These are phyloP conservation scores for Rhodotorula mucilaginosa DNA, from an alignment of 1,284 basidiomycete genomes.

Conservation along the genomic window DNA sequence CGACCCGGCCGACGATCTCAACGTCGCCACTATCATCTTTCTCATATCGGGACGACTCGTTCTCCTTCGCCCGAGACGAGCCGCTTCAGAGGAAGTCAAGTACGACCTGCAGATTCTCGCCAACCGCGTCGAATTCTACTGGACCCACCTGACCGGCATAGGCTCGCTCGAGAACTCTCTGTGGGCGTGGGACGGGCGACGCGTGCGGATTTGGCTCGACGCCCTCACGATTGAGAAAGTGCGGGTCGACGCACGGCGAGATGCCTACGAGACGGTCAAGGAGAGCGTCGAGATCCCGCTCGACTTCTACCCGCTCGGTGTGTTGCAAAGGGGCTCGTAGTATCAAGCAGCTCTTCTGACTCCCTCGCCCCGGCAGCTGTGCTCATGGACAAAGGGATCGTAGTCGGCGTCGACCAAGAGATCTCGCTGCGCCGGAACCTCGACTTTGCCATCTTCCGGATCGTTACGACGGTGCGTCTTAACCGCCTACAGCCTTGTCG, in stretches of 20 bases:
- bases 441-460: slow-evolving; percentile 87
- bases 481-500: background rate
- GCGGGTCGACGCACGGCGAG: slow-evolving; percentile 42
- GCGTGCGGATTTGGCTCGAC: slow-evolving; percentile 91
- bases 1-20: slow-evolving; percentile 88
- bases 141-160: slow-evolving; percentile 93
- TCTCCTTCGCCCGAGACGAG: slow-evolving; percentile 59
- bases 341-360: slow-evolving; percentile 17
- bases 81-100: slow-evolving; percentile 76
- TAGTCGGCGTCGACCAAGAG: slow-evolving; percentile 93
- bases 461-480: slow-evolving; percentile 74
- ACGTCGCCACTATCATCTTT: slow-evolving; percentile 93
- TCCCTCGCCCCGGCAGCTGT: slow-evolving; percentile 61
- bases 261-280: slow-evolving; percentile 64
- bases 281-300: slow-evolving; percentile 87
- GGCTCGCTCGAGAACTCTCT: slow-evolving; percentile 91
- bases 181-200: slow-evolving; percentile 92
- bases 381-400: slow-evolving; percentile 97
- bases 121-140: slow-evolving; percentile 94
- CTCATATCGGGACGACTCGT: slow-evolving; percentile 91
- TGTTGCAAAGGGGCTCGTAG: slow-evolving; percentile 48
- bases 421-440: slow-evolving; percentile 71
- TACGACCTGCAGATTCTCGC: slow-evolving; percentile 98
- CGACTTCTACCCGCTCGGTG: slow-evolving; percentile 93
- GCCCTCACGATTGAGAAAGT: slow-evolving; percentile 78